phyloP scores from a whole-genome alignment of 2,329 filamentous ascomycete genomes.

The Scleromitrula shiraiana region DNA sequence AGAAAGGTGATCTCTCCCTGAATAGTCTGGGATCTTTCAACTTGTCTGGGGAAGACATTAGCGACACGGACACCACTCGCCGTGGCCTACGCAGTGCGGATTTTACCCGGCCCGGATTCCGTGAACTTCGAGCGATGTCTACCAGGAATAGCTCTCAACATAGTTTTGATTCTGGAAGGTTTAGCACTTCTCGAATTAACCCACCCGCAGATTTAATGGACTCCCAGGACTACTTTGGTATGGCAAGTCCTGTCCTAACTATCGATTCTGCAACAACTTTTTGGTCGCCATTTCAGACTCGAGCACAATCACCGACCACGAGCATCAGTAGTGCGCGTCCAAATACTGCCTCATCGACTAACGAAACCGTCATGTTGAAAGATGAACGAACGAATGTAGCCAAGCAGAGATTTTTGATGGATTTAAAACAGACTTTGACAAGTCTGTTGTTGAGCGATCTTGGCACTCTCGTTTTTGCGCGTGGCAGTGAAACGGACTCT shows the following conservation, averaged over 20 bases:
- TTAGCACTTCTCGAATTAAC: constrained; percentile 48
- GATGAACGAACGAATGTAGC: constrained; percentile 51
- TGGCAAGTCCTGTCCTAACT: constrained; percentile 59
- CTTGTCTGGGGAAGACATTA: constrained; percentile 37
- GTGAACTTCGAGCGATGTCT: constrained; percentile 50
- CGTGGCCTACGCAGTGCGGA: constrained; percentile 34
- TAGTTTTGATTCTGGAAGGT: constrained; percentile 62
- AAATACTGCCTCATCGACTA: constrained; percentile 59
- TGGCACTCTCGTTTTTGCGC: constrained; percentile 71
- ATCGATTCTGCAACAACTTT: constrained; percentile 74
- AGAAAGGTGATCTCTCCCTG: constrained; percentile 41
- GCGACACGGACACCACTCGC: constrained; percentile 21
- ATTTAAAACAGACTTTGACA: constrained; percentile 70
- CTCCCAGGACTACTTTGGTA: constrained; percentile 62
- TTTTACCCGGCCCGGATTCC: constrained; percentile 41
- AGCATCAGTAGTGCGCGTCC: constrained; percentile 55
- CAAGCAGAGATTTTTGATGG: constrained; percentile 69
- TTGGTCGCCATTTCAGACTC: constrained; percentile 77
- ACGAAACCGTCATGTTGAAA: constrained; percentile 55
- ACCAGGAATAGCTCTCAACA: constrained; percentile 59
- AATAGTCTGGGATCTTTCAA: constrained; percentile 40
- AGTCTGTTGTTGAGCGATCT: constrained; percentile 85
- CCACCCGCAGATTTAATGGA: constrained; percentile 59
- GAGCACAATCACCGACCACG: constrained; percentile 53
- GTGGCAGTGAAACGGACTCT: constrained; percentile 83